Percentiles rank a stretch among this genome's conserved stretches.
These are phyloP conservation scores for Exserohilum turcica DNA, from an alignment of 2,329 filamentous ascomycete genomes.

Conservation along the genomic window DNA sequence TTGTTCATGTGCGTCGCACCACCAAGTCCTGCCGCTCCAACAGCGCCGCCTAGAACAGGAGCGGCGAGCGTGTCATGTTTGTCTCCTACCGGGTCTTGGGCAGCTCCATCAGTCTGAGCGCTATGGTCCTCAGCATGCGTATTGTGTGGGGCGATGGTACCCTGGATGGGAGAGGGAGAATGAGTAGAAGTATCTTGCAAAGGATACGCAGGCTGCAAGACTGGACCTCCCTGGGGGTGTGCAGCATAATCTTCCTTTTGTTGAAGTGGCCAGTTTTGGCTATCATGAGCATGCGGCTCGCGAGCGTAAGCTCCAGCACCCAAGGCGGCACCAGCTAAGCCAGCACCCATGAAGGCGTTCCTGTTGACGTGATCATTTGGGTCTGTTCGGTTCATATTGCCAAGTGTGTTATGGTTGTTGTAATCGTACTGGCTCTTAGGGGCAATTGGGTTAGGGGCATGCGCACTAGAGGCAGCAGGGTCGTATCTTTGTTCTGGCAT, in stretches of 20 bases:
- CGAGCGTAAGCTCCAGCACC: slow-evolving; percentile 20
- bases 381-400: slow-evolving; percentile 24
- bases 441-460: slow-evolving; percentile 26
- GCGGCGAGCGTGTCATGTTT: slow-evolving; percentile 36
- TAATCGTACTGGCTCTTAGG: slow-evolving; percentile 23
- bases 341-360: slow-evolving; percentile 32
- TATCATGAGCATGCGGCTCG: slow-evolving; percentile 14
- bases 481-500: slow-evolving; percentile 43
- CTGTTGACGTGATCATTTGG: slow-evolving; percentile 20
- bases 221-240: slow-evolving; percentile 3
- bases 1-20: slow-evolving; percentile 38
- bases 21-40: slow-evolving; percentile 28
- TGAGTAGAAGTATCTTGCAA: slow-evolving; percentile 9
- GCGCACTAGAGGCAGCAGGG: slow-evolving; percentile 27
- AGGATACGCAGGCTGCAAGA: slow-evolving; percentile 9
- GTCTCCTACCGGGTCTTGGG: slow-evolving; percentile 20
- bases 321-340: slow-evolving; percentile 20
- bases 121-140: slow-evolving; percentile 31
- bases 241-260: slow-evolving; percentile 14
- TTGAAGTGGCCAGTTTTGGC: slow-evolving; percentile 14
- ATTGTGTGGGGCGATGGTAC: slow-evolving; percentile 17
- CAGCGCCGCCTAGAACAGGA: slow-evolving; percentile 29
- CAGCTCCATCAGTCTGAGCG: slow-evolving; percentile 27
- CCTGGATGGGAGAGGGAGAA: slow-evolving; percentile 10
- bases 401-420: slow-evolving; percentile 15